A percentile compares a stretch with the other conserved stretches of the same genome.
These are phyloP conservation scores for Globisporangium nunn DNA, from an alignment of 352 stramenopile genomes.

Conservation along the genomic window DNA sequence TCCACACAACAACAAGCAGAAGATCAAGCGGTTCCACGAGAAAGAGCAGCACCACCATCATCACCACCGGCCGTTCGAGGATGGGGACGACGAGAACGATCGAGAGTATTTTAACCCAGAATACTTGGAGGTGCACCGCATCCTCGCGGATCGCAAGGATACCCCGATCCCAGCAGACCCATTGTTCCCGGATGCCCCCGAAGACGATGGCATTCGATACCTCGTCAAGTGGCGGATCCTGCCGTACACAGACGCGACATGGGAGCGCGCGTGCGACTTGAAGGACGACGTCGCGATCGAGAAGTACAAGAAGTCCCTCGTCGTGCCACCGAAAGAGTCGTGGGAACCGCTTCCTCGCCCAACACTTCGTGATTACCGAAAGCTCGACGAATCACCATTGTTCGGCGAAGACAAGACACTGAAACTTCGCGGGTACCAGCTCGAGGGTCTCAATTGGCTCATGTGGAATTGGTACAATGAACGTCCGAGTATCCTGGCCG, in stretches of 20 bases:
- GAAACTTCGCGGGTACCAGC: conserved; percentile 71
- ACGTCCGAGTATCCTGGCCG: conserved; percentile 79
- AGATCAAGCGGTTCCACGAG: conserved; percentile 84
- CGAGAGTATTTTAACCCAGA: conserved; percentile 88
- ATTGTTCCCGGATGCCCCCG: conserved; percentile 47
- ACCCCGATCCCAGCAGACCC: conserved; percentile 37
- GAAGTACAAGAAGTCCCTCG: conserved; percentile 51
- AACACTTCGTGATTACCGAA: conserved; percentile 77
- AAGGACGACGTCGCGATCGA: conserved; percentile 80
- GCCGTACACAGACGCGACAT: conserved; percentile 82
- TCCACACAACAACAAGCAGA: conserved; percentile 78
- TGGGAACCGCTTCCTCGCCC: conserved; percentile 58
- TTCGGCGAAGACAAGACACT: conserved; percentile 77
- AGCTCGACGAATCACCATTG: conserved; percentile 66
- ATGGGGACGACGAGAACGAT: conserved; percentile 35
- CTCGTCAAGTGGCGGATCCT: conserved; percentile 86
- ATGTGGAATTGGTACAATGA: conserved; percentile 90
- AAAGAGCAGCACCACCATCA: conserved; percentile 53
- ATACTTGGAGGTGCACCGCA: conserved; percentile 85
- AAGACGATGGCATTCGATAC: conserved; percentile 84
- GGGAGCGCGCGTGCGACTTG: conserved; percentile 82
- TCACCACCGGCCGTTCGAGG: conserved; percentile 27
- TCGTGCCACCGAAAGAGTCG: conserved; percentile 51
- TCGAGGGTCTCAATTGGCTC: conserved; percentile 87
- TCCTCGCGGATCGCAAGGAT: conserved; percentile 77